Conservation (phyloP, 73 alveolate species). For the Strombidium stylifer region DNA sequence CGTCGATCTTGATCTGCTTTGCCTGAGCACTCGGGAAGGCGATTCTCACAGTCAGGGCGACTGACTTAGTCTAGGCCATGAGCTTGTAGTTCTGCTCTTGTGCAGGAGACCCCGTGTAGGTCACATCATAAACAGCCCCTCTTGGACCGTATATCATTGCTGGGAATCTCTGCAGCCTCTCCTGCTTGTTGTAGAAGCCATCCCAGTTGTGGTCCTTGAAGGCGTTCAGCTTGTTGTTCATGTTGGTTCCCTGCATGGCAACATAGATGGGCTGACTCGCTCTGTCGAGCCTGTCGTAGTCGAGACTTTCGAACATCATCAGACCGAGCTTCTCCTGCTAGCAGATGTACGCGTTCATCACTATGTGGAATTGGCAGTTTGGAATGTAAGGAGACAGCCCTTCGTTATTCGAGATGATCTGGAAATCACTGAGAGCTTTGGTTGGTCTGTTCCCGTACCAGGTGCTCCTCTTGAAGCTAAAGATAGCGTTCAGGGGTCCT, state of each 20-base stretch:
- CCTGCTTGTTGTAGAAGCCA: slow-evolving; percentile 17
- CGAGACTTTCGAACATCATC: neutral
- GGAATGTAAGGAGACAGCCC: neutral
- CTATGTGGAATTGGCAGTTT: neutral
- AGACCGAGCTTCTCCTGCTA: neutral
- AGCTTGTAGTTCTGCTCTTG: neutral
- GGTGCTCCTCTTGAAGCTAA: neutral
- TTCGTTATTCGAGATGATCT: neutral
- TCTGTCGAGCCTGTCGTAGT: neutral
- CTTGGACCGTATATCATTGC: neutral
- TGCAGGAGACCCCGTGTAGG: neutral
- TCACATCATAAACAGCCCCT: neutral
- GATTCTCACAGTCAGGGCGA: neutral
- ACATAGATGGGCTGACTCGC: neutral
- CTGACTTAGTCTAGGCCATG: neutral
- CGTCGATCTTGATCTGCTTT: slow-evolving; percentile 14
- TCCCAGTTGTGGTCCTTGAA: slow-evolving; percentile 33
- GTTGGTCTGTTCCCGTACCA: neutral
- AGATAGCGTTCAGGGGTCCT: slow-evolving; percentile 13
- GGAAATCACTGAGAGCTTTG: neutral
- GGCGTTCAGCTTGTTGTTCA: slow-evolving; percentile 1
- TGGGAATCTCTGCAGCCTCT: slow-evolving; percentile 16
- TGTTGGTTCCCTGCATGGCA: neutral
- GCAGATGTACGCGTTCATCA: slow-evolving; percentile 1
- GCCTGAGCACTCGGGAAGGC: slow-evolving; percentile 1